Evolutionary conservation across 129 eudicot genomes (phyloP), one percentile per base, ranked within the genome.

Genomic region (Arctium minus): DNA sequence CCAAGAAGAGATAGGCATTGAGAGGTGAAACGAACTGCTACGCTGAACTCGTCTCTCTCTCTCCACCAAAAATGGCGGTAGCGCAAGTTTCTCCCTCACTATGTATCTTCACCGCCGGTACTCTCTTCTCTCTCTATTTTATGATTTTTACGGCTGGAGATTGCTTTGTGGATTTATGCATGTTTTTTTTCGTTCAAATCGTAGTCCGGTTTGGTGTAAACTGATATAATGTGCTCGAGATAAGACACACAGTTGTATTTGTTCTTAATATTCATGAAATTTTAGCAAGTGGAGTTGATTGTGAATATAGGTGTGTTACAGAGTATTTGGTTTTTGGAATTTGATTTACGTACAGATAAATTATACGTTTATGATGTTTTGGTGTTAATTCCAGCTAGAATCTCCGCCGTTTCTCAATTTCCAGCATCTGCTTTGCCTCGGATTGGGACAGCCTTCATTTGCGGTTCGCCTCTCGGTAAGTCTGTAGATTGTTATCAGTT

Each of bases 41-140:
- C 76, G 8, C 76, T 69, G 73, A 40, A 73, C 72, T 40, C 31
- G 35, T 53, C 40, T 3, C 73, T 6, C 38, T 22, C 42, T 64
- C n/a, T 33, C 40, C 44, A 17, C n/a, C 86, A 40, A 78, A 38
- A 81, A 89, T 89, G 93, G 93, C 91, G 36, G 83, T 81, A 6
- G 85, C 93, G 87, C 93, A 86, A 80, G 40, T 85, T 75, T 89
- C 97, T 64, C 85, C 88, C 6, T 87, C 92, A 60, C 81, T 89
- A 33, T 90, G 85, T 76, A 73, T 89, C 74, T 85, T 92, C 42
- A 67, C 86, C 31, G 79, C 81, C 12, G 95, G 97, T 94, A 88
- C 38, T 27, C 64, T 70, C 76, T 42, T 7, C 75, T 68, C 60
- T 56, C 62, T 70, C 70, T 35, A 8, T 32, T 73, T 0, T 77